Evolutionary conservation across 2,329 filamentous ascomycete genomes (phyloP), one percentile per base, ranked within the genome.

Genomic region (Claviceps citrina): DNA sequence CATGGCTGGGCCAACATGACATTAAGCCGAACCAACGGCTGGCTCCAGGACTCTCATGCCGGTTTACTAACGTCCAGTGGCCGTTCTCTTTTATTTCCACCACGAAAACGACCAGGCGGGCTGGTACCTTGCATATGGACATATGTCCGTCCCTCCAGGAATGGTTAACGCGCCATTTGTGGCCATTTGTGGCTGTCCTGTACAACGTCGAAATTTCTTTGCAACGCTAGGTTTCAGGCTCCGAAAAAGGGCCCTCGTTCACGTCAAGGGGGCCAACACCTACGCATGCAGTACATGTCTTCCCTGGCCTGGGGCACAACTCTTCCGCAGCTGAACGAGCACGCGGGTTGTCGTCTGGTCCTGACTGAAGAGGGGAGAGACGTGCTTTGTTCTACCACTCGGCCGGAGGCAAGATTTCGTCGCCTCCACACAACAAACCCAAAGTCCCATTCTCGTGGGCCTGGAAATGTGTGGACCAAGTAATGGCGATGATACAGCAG

Each of bases 151-250:
- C 26, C 10, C 6, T 27, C 4, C 4, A 27, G 7, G 26, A 27
- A 27, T 8, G 26, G 26, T 12, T 5, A 13, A 8, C 26, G 26
- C 26, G 10, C 10, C 26, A 27, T 12, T 4, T 13, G 10, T 27
- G 26, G 7, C 26, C n/a, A n/a, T n/a, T n/a, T n/a, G n/a, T 27
- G 26, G 7, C 10, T 27, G 4, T 12, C 4, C 5, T 27, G 26
- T 8, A 27, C 26, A 27, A 34, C 31, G 24, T 31, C 32, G 31
- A 38, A 36, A 5, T 55, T 57, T 57, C 51, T 59, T n/a, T n/a
- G 56, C 54, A 57, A 41, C 51, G 50, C 56, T 55, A 18, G 32
- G 57, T 59, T 59, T 59, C 57, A 59, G 53, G 53, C 54, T 48
- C 39, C 24, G 56, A 59, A 59, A 58, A 42, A 54, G 54, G 49